Conservation (phyloP, 2,329 filamentous ascomycete species). For the Fusarium chlamydosporum region DNA sequence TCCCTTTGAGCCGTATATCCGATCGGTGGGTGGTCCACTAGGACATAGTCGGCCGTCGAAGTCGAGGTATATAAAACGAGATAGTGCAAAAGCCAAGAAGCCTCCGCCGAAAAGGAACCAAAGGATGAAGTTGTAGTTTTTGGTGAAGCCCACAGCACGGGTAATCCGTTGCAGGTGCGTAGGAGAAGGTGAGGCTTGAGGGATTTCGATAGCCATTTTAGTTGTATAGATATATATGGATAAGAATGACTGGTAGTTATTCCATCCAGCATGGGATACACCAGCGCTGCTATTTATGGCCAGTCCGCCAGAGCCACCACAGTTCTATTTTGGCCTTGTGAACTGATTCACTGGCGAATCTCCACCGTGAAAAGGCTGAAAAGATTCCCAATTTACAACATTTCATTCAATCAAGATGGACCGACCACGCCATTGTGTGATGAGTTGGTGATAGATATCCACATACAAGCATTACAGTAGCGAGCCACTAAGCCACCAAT, state of each 20-base stretch:
- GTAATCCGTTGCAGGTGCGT: constrained; percentile 52
- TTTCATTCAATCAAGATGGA: constrained; percentile 17
- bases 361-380: constrained; percentile 1
- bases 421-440: constrained; percentile 28
- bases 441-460: constrained; percentile 18
- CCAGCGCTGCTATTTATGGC: constrained; percentile 24
- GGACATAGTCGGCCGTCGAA: constrained; percentile 55
- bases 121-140: constrained; percentile 70
- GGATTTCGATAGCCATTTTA: constrained; percentile 8
- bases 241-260: neutral
- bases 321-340: neutral
- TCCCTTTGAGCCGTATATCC: constrained; percentile 22
- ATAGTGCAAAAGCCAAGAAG: constrained; percentile 43
- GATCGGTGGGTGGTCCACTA: constrained; percentile 4
- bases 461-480: constrained; percentile 18
- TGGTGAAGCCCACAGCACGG: constrained; percentile 66
- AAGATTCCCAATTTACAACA: constrained; percentile 13
- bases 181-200: neutral
- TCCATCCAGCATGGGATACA: neutral
- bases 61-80: constrained; percentile 48
- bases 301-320: neutral
- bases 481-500: constrained; percentile 26
- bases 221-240: neutral
- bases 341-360: neutral
- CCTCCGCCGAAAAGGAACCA: constrained; percentile 64